Percentiles rank a stretch among this genome's conserved stretches.
These are phyloP conservation scores for Asclepias syriaca DNA, from an alignment of 257 asterid genomes.

Conservation along the genomic window DNA sequence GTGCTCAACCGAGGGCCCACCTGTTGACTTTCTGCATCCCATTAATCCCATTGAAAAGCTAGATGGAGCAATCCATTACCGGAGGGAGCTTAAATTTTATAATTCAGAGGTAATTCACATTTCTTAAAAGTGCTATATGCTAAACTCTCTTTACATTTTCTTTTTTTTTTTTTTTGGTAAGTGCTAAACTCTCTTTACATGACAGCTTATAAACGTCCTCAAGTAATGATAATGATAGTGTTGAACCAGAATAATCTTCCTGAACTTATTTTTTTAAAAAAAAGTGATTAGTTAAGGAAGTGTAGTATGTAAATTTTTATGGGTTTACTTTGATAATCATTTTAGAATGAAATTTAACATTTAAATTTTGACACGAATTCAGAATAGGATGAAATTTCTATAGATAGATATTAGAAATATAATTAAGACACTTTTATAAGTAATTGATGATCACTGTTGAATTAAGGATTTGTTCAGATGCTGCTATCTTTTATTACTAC, in stretches of 20 bases:
- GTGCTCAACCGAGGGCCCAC: slow-evolving; percentile 83
- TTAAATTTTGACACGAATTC: too few relatives aligned
- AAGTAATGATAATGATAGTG: not conserved
- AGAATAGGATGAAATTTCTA: too few relatives aligned
- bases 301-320: not conserved
- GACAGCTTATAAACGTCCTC: not conserved
- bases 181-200: not conserved
- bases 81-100: slow-evolving; percentile 68
- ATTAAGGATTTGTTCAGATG: not conserved
- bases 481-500: not conserved
- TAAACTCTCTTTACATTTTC: too few relatives aligned
- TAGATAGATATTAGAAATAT: too few relatives aligned
- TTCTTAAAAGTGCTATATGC: too few relatives aligned
- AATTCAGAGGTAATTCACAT: slow-evolving; percentile 68
- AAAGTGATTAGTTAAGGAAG: not conserved
- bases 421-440: not conserved
- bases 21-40: slow-evolving; percentile 80
- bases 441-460: not conserved
- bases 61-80: slow-evolving; percentile 59
- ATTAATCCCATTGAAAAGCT: slow-evolving; percentile 86
- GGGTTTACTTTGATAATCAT: too few relatives aligned
- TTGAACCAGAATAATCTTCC: not conserved
- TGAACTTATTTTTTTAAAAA: not conserved
- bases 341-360: too few relatives aligned
- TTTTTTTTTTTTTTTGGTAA: too few relatives aligned